These are phyloP conservation scores for Rhododendron mucronatum DNA, from an alignment of 148 eudicot genomes.

Conservation along the genomic window DNA sequence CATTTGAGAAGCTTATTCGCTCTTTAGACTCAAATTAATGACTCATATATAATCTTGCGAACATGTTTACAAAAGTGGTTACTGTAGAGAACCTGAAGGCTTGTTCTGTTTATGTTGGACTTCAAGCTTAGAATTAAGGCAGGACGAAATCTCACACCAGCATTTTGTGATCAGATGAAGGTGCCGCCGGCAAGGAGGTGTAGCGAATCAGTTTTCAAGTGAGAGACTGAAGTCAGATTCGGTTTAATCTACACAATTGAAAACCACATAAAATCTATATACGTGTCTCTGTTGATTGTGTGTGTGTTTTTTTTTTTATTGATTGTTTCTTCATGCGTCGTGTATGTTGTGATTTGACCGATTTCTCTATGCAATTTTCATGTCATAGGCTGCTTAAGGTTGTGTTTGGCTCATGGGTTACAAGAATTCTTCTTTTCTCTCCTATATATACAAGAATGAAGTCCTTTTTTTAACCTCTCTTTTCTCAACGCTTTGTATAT, in stretches of 20 bases:
- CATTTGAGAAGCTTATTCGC: too few species aligned
- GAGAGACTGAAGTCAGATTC: neutral
- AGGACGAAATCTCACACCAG: too few species aligned
- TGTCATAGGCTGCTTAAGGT: neutral
- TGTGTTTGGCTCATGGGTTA: neutral
- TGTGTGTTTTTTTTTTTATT: too few species aligned
- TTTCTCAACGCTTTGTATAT: neutral
- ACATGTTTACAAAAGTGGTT: too few species aligned
- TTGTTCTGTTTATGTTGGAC: too few species aligned
- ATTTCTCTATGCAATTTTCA: neutral
- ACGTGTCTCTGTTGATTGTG: too few species aligned
- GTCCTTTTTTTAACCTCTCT: neutral
- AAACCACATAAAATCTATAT: neutral
- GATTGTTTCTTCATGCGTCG: neutral
- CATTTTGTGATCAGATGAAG: too few species aligned
- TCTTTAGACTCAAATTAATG: too few species aligned
- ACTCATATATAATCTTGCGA: too few species aligned
- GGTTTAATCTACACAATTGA: neutral
- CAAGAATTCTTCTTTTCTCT: neutral
- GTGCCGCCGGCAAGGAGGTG: neutral
- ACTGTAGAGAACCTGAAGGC: too few species aligned
- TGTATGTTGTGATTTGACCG: neutral
- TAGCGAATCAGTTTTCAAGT: neutral
- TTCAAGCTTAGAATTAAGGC: too few species aligned
- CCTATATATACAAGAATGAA: neutral